These are phyloP conservation scores for Fraxinus quadrangulata DNA, from an alignment of 257 asterid genomes.

Conservation along the genomic window DNA sequence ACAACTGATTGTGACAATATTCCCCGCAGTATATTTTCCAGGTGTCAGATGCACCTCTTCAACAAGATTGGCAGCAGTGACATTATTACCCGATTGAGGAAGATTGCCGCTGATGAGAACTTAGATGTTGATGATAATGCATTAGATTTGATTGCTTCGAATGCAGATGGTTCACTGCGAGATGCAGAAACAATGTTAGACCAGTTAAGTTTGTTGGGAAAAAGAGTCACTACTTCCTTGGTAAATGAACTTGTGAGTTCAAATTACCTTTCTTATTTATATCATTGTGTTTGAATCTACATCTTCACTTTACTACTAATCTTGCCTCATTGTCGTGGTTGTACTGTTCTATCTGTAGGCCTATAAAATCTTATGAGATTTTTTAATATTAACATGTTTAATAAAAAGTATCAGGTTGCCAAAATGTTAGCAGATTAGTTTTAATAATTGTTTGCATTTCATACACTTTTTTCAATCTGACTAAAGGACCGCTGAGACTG, in stretches of 20 bases:
- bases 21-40: slow-evolving; percentile 76
- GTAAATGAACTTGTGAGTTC: slow-evolving; percentile 94
- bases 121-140: slow-evolving; percentile 83
- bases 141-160: slow-evolving; percentile 75
- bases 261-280: neutral
- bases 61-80: slow-evolving; percentile 72
- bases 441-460: no score
- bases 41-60: slow-evolving; percentile 87
- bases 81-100: slow-evolving; percentile 66
- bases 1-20: slow-evolving; percentile 80
- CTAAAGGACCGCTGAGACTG: no score
- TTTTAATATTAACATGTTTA: no score
- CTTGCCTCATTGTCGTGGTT: no score
- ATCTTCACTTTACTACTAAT: no score
- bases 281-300: no score
- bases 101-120: slow-evolving; percentile 65
- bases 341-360: no score
- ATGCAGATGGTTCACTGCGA: slow-evolving; percentile 91
- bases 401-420: no score
- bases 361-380: no score
- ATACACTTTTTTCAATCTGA: no score
- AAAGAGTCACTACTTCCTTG: slow-evolving; percentile 74
- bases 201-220: slow-evolving; percentile 94
- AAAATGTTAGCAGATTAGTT: no score
- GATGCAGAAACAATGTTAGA: slow-evolving; percentile 97